Base-by-base conservation (phyloP, 257 asterid genomes). In the Rubia yunnanensis region DNA sequence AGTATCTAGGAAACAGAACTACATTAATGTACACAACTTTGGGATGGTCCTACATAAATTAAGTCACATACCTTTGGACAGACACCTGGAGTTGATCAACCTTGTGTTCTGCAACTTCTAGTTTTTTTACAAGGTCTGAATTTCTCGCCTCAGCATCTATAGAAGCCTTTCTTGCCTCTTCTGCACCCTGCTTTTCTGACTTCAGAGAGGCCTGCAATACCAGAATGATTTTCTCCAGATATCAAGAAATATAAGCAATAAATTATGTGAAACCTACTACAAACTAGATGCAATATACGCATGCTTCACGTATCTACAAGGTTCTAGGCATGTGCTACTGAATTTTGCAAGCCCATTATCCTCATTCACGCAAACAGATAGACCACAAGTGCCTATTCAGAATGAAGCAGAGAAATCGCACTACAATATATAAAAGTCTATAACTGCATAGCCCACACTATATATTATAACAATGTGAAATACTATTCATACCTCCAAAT, bases 41-140 rank as follows among this genome's bases (percentile, higher is more conserved):
- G 35, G 61, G 50, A 27, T 49, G 65, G 28, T 49, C 30, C 55
- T 24, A 7, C 61, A 44, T 61, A 20, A 48, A 23, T 44, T n/a
- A 17, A 41, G 55, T 59, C 59, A 58, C 76, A 66, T 63, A 92
- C 99, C 99, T 94, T 77, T 85, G 97, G 50, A 81, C 71, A 32
- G 95, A 88, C 74, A 83, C 97, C 78, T 86, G 97, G 65, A 94
- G 88, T 79, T 86, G 95, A 54, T 82, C 86, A 32, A 74, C 82
- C 82, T 88, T 94, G 32, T 82, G 86, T 71, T 82, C 91, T 14
- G 95, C 79, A 68, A 77, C 90, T 72, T 86, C 95, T 41, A 94
- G 77, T 64, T 82, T 90, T 71, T 74, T 85, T 18, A 74, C 83
- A 71, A 90, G 74, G 70, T 85, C 91, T 71, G 66, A 75, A 74